Evolutionary conservation across 2,329 filamentous ascomycete genomes (phyloP), one percentile per base, ranked within the genome.

Genomic region (Whalleya microplaca): DNA sequence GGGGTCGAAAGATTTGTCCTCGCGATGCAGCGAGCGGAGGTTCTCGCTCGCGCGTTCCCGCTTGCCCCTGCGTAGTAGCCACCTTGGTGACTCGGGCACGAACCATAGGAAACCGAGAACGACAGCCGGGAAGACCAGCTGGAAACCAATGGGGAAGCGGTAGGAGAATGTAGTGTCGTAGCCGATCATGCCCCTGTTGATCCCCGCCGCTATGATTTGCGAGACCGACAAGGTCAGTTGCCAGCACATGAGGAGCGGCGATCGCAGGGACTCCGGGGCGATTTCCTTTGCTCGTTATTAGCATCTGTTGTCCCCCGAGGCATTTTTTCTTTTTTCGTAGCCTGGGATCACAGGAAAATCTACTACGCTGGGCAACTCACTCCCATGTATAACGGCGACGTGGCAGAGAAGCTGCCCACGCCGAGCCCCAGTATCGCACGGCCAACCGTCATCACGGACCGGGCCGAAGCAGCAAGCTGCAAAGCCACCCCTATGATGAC

Each of bases 21-120:
- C 73, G 19, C 70, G 70, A 62, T 82, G 78, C 16, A 83, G 70
- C 0, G 72, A 67, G 23, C 73, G 70, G 32, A 81, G 65, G 9
- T 78, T 71, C 3, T 67, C 67, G 19, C 70, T 65, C 16, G 73
- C 70, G 68, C 78, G 74, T 1, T 78, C 72, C n/a, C 64, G 52
- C 2, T 73, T 68, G 44, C 73, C 75, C 68, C 76, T 69, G 23
- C 75, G 71, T 18, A 80, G 61, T 8, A 78, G 71, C 75, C 75
- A 78, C 41, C 76, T 71, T 18, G 76, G 76, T n/a, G 74, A 76
- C 51, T 66, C 64, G 21, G 64, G 64, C 10, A 66, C 51, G 48
- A 57, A 58, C 32, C 48, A 58, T 8, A 64, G 29, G 1, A 32
- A 41, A 7, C 53, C 10, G 27, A 66, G 20, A 37, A 66, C 56